A percentile compares a stretch with the other conserved stretches of the same genome.
phyloP scores from a whole-genome alignment of 2,329 filamentous ascomycete species.

The Calonectria montana region DNA sequence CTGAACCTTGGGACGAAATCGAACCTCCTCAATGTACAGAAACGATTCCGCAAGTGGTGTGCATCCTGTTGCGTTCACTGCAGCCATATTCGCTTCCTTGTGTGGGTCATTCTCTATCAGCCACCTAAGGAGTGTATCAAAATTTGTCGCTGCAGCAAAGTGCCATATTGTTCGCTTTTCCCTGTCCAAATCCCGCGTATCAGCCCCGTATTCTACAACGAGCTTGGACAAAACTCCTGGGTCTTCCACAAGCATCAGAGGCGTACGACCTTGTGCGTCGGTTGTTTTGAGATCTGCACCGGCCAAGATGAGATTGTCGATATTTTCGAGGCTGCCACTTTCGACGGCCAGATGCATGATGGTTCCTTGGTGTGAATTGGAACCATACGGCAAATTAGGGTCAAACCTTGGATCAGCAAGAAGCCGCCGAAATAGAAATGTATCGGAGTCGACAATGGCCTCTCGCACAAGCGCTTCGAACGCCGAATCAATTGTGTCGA shows the following conservation, averaged over 20 bases:
- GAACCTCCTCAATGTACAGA: slow-evolving; percentile 23
- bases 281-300: slow-evolving; percentile 43
- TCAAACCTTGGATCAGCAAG: slow-evolving; percentile 46
- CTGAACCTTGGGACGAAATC: background rate
- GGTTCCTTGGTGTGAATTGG: slow-evolving; percentile 32
- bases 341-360: slow-evolving; percentile 48
- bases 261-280: slow-evolving; percentile 47
- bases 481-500: slow-evolving; percentile 18
- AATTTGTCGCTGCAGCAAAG: slow-evolving; percentile 48
- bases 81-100: slow-evolving; percentile 42
- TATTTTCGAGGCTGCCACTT: slow-evolving; percentile 37
- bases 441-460: slow-evolving; percentile 42
- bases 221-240: slow-evolving; percentile 40
- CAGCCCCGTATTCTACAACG: slow-evolving; percentile 37
- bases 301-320: slow-evolving; percentile 42
- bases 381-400: slow-evolving; percentile 36
- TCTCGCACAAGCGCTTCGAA: slow-evolving; percentile 39
- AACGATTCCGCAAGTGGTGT: slow-evolving; percentile 49
- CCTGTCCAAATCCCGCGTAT: slow-evolving; percentile 45
- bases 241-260: slow-evolving; percentile 49
- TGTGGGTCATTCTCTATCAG: slow-evolving; percentile 45
- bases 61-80: slow-evolving; percentile 28
- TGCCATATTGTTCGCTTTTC: slow-evolving; percentile 53
- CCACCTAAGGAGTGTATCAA: slow-evolving; percentile 43
- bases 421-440: slow-evolving; percentile 41